Evolutionary conservation across 495 filamentous ascomycete genomes (phyloP).

Genomic region (Neurospora sp.): DNA sequence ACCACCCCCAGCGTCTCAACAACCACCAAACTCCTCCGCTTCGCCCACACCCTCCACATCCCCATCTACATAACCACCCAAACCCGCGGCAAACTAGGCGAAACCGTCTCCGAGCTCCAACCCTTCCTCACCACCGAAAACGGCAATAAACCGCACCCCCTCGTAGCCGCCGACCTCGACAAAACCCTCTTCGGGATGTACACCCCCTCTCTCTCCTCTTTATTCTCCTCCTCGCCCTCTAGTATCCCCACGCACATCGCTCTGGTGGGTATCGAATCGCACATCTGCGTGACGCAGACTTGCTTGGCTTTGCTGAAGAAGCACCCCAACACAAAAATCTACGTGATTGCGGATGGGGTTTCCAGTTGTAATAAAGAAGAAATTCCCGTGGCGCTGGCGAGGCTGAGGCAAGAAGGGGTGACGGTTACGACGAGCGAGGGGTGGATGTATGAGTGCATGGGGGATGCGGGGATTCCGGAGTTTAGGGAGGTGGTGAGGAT

Average conservation of each 20-base stretch:
- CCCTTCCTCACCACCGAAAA: slow-evolving; percentile 16
- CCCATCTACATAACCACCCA: slow-evolving; percentile 84
- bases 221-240: slow-evolving; percentile 26
- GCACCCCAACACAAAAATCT: slow-evolving; percentile 60
- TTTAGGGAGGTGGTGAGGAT: slow-evolving; percentile 64
- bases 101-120: slow-evolving; percentile 60
- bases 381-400: slow-evolving; percentile 62
- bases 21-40: slow-evolving; percentile 43
- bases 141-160: too few species aligned
- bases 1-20: slow-evolving; percentile 37
- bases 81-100: slow-evolving; percentile 61
- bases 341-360: slow-evolving; percentile 85
- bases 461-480: slow-evolving; percentile 67
- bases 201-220: slow-evolving; percentile 36
- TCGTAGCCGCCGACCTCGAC: slow-evolving; percentile 52
- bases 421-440: slow-evolving; percentile 84
- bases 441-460: slow-evolving; percentile 86
- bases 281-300: slow-evolving; percentile 94
- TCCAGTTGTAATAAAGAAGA: slow-evolving; percentile 78
- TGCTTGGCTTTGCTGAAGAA: slow-evolving; percentile 64
- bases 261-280: slow-evolving; percentile 81
- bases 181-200: slow-evolving; percentile 90
- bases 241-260: slow-evolving; percentile 32
- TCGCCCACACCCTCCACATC: slow-evolving; percentile 53
- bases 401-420: slow-evolving; percentile 68